Conservation (phyloP, 371 early-diverging fungal genomes). For the Smittium mucronatum region DNA sequence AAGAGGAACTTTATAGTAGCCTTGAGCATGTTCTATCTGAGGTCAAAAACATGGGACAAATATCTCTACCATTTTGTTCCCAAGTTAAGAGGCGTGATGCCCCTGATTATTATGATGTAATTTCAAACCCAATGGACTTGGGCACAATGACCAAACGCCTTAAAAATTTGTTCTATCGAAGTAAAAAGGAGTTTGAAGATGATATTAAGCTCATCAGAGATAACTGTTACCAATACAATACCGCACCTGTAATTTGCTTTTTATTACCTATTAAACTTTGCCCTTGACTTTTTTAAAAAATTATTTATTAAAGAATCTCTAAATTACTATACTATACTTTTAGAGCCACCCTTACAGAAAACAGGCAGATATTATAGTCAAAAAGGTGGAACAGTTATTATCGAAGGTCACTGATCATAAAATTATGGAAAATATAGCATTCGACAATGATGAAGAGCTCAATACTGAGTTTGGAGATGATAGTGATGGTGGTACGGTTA, state of each 20-base stretch:
- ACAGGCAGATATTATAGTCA: conserved; percentile 71
- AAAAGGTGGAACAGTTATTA: conserved; percentile 51
- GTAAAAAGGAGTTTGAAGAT: conserved; percentile 59
- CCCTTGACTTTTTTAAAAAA: no score
- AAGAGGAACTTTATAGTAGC: conserved; percentile 81
- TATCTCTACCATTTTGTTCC: conserved; percentile 71
- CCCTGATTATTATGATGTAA: conserved; percentile 89
- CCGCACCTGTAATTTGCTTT: conserved; percentile 26
- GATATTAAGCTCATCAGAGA: conserved; percentile 79
- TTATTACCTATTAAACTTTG: no score
- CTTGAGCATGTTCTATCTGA: conserved; percentile 72
- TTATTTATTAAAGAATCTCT: no score
- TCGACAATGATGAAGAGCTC: conserved; percentile 27
- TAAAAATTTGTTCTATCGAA: conserved; percentile 59
- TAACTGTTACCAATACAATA: conserved; percentile 95
- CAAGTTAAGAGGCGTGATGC: conserved; percentile 89
- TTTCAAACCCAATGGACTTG: conserved; percentile 97
- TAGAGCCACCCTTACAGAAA: conserved; percentile 56
- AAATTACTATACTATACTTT: no score
- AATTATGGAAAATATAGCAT: conserved; percentile 38
- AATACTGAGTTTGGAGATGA: conserved; percentile 30
- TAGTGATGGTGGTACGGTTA: conserved; percentile 15
- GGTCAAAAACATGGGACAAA: conserved; percentile 45
- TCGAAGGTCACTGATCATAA: conserved; percentile 69
- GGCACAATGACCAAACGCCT: conserved; percentile 82